These are phyloP conservation scores for Solidago caesia DNA, from an alignment of 129 eudicot genomes.

Conservation along the genomic window DNA sequence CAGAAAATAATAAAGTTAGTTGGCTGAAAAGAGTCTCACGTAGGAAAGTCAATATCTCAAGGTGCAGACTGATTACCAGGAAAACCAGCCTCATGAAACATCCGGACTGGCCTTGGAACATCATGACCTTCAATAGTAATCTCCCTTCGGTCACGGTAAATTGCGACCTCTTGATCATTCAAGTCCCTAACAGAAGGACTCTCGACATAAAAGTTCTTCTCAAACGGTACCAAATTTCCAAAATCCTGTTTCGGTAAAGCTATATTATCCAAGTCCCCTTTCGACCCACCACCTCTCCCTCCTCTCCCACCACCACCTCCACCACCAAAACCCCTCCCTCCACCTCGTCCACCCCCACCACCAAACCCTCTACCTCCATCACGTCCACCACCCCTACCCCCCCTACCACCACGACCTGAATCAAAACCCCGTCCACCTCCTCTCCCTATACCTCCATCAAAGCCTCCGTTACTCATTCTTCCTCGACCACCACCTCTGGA, in stretches of 20 bases:
- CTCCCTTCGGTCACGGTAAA: slow-evolving; percentile 70
- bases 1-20: neutral
- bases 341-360: slow-evolving; percentile 43
- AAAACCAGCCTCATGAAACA: slow-evolving; percentile 83
- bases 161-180: slow-evolving; percentile 72
- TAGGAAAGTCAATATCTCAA: neutral
- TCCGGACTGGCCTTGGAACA: slow-evolving; percentile 77
- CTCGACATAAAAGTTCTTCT: slow-evolving; percentile 82
- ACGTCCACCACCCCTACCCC: slow-evolving; percentile 41
- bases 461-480: slow-evolving; percentile 31
- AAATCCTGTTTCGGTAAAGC: slow-evolving; percentile 89
- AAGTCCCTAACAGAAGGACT: slow-evolving; percentile 63
- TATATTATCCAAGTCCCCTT: slow-evolving; percentile 72
- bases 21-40: slow-evolving; percentile 1
- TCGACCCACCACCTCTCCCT: slow-evolving; percentile 51
- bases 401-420: neutral
- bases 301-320: slow-evolving; percentile 76
- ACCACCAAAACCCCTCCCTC: slow-evolving; percentile 51
- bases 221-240: slow-evolving; percentile 74
- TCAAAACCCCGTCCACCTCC: slow-evolving; percentile 35
- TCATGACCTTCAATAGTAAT: slow-evolving; percentile 87
- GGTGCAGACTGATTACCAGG: slow-evolving; percentile 53
- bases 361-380: slow-evolving; percentile 47
- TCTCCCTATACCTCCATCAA: slow-evolving; percentile 34
- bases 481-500: slow-evolving; percentile 34